Conservation (phyloP, 805 yeast species). For the Candida coleopterorum region DNA sequence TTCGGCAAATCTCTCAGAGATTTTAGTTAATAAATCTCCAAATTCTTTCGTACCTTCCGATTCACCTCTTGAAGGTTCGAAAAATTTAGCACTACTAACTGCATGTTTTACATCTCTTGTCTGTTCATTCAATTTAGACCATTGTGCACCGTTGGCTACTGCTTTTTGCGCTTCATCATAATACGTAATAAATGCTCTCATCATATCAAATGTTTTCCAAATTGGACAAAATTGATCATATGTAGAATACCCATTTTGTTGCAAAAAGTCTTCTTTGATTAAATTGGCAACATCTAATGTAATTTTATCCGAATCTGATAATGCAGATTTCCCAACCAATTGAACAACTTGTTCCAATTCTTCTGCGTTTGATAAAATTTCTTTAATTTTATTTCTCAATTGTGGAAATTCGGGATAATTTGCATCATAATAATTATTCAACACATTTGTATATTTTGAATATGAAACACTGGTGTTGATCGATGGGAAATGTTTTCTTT, state of each 20-base stretch:
- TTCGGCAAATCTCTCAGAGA: slow-evolving; percentile 91
- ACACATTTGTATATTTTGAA: slow-evolving; percentile 89
- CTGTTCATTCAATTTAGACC: slow-evolving; percentile 88
- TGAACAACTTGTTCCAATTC: slow-evolving; percentile 99
- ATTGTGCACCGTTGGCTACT: slow-evolving; percentile 84
- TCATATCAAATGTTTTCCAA: slow-evolving; percentile 98
- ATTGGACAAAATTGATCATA: slow-evolving; percentile 99
- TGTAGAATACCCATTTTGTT: slow-evolving; percentile 97
- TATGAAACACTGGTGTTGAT: slow-evolving; percentile 94
- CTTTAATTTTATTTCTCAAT: slow-evolving; percentile 88
- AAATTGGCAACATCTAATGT: slow-evolving; percentile 87
- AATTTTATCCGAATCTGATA: slow-evolving; percentile 94
- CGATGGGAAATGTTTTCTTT: slow-evolving; percentile 99
- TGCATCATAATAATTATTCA: slow-evolving; percentile 78
- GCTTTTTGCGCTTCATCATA: slow-evolving; percentile 98
- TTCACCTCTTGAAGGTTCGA: slow-evolving; percentile 92
- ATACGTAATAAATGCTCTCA: slow-evolving; percentile 89
- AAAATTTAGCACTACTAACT: slow-evolving; percentile 92
- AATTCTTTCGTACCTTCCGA: slow-evolving; percentile 71
- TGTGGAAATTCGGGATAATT: slow-evolving; percentile 88
- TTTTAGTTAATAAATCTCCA: slow-evolving; percentile 64
- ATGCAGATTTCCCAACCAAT: slow-evolving; percentile 96
- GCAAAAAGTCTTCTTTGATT: slow-evolving; percentile 96
- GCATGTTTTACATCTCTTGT: slow-evolving; percentile 90
- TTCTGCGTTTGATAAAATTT: slow-evolving; percentile 94